A percentile compares a stretch with the other conserved stretches of the same genome.
Evolutionary conservation across 306 rosid genomes (phyloP).

Genomic region (Cucurbita argyrosperma): DNA sequence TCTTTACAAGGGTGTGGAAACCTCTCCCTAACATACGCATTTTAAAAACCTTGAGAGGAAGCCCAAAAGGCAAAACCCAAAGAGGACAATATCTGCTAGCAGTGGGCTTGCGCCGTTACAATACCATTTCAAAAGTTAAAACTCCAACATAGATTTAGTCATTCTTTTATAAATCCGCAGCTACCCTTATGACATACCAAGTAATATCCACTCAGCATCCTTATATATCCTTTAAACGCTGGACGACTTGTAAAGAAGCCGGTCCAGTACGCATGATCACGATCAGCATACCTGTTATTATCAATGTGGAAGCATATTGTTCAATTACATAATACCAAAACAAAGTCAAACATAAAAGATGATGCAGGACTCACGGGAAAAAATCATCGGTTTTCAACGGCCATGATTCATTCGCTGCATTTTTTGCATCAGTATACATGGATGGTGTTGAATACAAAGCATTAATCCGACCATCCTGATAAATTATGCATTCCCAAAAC

Average conservation of each 20-base stretch:
- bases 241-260: conserved; percentile 79
- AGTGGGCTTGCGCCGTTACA: no score
- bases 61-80: no score
- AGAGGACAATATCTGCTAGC: no score
- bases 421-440: conserved; percentile 57
- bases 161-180: neutral
- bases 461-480: conserved; percentile 76
- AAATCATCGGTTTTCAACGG: conserved; percentile 81
- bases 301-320: conserved; percentile 2
- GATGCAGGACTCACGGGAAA: conserved; percentile 53
- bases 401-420: conserved; percentile 66
- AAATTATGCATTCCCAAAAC: conserved; percentile 9
- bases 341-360: neutral
- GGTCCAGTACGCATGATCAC: conserved; percentile 58
- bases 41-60: no score
- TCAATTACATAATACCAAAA: neutral
- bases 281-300: conserved; percentile 65
- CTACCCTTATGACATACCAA: conserved; percentile 34
- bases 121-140: neutral
- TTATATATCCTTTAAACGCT: conserved; percentile 57
- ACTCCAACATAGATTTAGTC: neutral
- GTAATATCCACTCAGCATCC: conserved; percentile 64
- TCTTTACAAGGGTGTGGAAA: no score
- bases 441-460: conserved; percentile 94
- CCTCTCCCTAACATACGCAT: no score